These are phyloP conservation scores for Chloranthus sessilifolius DNA, from an alignment of 164 flowering plant species.

Conservation along the genomic window DNA sequence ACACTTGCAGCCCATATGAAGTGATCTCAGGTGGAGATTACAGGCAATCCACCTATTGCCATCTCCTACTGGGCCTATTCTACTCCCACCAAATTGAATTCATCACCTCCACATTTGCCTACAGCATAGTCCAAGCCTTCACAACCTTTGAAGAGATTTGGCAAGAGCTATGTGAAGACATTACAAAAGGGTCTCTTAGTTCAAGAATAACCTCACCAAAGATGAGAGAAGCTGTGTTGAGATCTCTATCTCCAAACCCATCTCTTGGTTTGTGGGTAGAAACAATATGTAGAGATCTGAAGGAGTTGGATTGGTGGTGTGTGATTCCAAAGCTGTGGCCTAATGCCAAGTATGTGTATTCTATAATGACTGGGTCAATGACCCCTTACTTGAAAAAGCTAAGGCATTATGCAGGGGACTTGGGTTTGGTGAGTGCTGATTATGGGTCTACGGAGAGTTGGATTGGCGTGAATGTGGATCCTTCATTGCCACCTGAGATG, in stretches of 20 bases:
- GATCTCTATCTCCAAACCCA: constrained; percentile 41
- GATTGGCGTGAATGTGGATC: constrained; percentile 86
- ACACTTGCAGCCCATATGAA: constrained; percentile 80
- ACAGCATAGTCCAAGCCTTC: constrained; percentile 68
- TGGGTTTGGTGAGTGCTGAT: constrained; percentile 82
- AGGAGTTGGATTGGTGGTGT: constrained; percentile 40
- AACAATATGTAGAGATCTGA: constrained; percentile 37
- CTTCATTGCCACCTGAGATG: constrained; percentile 54
- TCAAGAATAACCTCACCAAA: constrained; percentile 39
- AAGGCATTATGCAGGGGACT: constrained; percentile 64
- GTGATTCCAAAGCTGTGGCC: constrained; percentile 71
- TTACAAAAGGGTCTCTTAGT: constrained; percentile 51
- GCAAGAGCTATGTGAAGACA: constrained; percentile 57
- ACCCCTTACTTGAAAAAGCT: constrained; percentile 58
- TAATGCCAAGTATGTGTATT: constrained; percentile 69
- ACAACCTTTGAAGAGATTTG: constrained; percentile 58
- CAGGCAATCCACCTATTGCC: constrained; percentile 75
- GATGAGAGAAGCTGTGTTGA: constrained; percentile 43
- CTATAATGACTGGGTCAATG: constrained; percentile 94
- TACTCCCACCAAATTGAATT: constrained; percentile 54
- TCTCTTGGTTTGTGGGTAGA: constrained; percentile 38
- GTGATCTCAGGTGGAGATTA: constrained; percentile 71
- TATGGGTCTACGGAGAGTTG: constrained; percentile 94
- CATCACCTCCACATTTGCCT: constrained; percentile 79
- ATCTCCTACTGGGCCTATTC: constrained; percentile 73